phyloP scores from a whole-genome alignment of 2,329 filamentous ascomycete species.

The Ophiocordyceps polyrhachis-furcata region DNA sequence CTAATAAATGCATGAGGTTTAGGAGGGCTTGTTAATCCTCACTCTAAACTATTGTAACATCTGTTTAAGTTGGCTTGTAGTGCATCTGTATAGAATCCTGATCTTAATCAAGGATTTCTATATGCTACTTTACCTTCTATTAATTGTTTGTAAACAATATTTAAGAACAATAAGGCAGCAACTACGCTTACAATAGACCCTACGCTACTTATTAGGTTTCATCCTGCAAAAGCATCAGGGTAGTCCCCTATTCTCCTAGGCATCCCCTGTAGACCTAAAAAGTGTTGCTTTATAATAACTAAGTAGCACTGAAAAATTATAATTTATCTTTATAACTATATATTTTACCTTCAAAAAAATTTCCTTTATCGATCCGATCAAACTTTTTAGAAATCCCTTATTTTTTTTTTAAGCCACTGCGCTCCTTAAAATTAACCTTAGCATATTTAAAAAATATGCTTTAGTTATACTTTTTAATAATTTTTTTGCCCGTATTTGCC shows the following conservation, averaged over 20 bases:
- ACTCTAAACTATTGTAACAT: neutral
- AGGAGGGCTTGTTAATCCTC: neutral
- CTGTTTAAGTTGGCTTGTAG: neutral
- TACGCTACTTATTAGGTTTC: neutral
- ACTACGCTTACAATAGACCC: neutral
- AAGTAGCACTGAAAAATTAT: neutral
- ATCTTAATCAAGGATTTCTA: neutral
- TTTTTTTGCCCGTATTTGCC: too few relatives aligned
- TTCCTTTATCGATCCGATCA: neutral
- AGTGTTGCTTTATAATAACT: neutral
- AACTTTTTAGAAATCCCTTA: neutral
- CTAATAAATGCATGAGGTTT: neutral
- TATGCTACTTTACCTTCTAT: neutral
- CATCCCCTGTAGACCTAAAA: neutral
- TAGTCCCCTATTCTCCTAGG: neutral
- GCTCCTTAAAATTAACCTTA: too few relatives aligned
- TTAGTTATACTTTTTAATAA: too few relatives aligned
- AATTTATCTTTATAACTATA: neutral
- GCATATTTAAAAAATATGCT: too few relatives aligned
- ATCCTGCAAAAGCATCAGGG: neutral
- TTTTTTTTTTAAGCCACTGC: too few relatives aligned
- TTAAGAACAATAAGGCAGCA: neutral
- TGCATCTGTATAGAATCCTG: neutral
- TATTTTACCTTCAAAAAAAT: neutral
- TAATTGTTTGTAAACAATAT: neutral